These are phyloP conservation scores for Eragrostis nindensis DNA, from an alignment of 176 grass and related monocot species.

Conservation along the genomic window DNA sequence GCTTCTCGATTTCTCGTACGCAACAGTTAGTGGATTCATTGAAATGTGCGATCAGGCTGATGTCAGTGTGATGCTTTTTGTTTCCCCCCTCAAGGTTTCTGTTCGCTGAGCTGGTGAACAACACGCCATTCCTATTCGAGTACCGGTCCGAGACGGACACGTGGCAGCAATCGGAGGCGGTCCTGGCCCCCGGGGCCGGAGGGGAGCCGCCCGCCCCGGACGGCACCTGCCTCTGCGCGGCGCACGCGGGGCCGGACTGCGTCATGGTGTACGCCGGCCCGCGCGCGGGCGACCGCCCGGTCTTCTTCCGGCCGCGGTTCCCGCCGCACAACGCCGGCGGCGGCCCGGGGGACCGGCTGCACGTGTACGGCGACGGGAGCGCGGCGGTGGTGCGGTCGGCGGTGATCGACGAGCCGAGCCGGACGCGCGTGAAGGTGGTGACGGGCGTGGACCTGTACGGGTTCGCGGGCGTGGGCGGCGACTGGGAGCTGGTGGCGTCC, in stretches of 20 bases:
- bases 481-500: conserved; percentile 74
- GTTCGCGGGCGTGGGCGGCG: conserved; percentile 45
- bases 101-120: conserved; percentile 83
- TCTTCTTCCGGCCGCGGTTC: conserved; percentile 76
- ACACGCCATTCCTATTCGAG: conserved; percentile 73
- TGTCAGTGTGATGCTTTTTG: background rate
- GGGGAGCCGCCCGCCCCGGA: background rate
- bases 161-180: conserved; percentile 66
- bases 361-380: conserved; percentile 89
- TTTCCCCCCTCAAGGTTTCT: conserved; percentile 54
- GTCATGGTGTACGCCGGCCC: conserved; percentile 59
- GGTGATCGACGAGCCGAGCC: conserved; percentile 54
- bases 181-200: background rate
- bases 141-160: conserved; percentile 73
- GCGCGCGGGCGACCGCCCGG: conserved; percentile 34
- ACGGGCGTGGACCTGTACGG: conserved; percentile 79
- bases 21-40: background rate
- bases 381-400: conserved; percentile 71
- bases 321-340: conserved; percentile 49
- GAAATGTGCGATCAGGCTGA: background rate
- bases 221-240: conserved; percentile 66
- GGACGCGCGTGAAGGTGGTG: conserved; percentile 61
- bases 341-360: conserved; percentile 46
- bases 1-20: background rate
- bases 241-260: conserved; percentile 64